phyloP scores from a whole-genome alignment of 345 rosid species.

The Citrus cavaleriei region DNA sequence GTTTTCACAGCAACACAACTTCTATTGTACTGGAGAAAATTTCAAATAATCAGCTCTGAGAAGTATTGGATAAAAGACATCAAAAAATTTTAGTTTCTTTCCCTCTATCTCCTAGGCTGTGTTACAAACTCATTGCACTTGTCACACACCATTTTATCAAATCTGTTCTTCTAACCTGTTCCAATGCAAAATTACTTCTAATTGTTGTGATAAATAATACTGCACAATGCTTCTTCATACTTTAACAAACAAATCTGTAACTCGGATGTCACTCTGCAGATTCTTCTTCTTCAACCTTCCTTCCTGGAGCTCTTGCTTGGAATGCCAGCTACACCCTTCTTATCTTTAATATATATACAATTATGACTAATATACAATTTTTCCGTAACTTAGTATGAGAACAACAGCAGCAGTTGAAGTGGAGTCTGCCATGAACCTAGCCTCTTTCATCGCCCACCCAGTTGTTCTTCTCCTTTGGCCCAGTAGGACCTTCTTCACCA shows the following conservation, averaged over 20 bases:
- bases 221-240: background rate
- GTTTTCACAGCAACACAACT: background rate
- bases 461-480: conserved; percentile 91
- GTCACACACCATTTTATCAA: background rate
- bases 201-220: background rate
- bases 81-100: background rate
- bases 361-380: background rate
- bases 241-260: background rate
- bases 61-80: background rate
- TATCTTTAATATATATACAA: background rate
- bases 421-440: conserved; percentile 18
- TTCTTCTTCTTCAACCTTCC: background rate
- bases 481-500: conserved; percentile 88
- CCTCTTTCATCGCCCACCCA: conserved; percentile 90
- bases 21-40: background rate
- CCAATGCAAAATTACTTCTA: background rate
- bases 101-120: background rate
- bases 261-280: background rate
- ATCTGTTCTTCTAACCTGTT: background rate
- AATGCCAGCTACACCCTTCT: background rate
- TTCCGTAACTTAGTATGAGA: background rate
- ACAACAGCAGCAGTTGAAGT: background rate
- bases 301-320: background rate
- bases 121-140: background rate
- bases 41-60: background rate